Evolutionary conservation across 495 filamentous ascomycete species (phyloP).

Genomic region (Lasiosphaeris hirsuta): DNA sequence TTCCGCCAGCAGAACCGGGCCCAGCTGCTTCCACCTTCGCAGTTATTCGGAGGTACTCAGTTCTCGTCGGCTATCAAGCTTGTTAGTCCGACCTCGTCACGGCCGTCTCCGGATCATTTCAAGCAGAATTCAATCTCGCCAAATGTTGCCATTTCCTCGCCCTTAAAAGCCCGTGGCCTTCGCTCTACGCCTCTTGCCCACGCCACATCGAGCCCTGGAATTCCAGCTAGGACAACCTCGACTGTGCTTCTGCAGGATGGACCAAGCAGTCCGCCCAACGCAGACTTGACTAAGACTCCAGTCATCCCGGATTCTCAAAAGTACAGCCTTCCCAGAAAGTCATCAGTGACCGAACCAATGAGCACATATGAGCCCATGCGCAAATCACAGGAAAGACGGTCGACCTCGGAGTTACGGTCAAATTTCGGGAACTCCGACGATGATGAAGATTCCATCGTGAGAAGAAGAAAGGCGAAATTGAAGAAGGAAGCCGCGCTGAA

Average conservation of each 20-base stretch:
- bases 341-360: conserved; percentile 25
- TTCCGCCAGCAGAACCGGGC: conserved; percentile 33
- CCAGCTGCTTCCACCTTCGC: conserved; percentile 39
- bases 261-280: conserved; percentile 19
- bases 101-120: conserved; percentile 44
- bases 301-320: conserved; percentile 28
- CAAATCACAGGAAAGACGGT: conserved; percentile 34
- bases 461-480: conserved; percentile 21
- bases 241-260: conserved; percentile 2
- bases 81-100: conserved; percentile 47
- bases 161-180: conserved; percentile 41
- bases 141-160: conserved; percentile 39
- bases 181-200: conserved; percentile 31
- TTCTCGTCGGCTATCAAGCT: conserved; percentile 40
- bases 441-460: conserved; percentile 15
- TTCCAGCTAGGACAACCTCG: conserved; percentile 22
- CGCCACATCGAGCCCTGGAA: conserved; percentile 36
- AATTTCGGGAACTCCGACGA: conserved; percentile 24
- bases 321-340: conserved; percentile 9
- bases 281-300: conserved; percentile 12
- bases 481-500: conserved; percentile 36
- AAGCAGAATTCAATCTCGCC: conserved; percentile 35
- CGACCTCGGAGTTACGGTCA: conserved; percentile 10
- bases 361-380: conserved; percentile 32
- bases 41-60: conserved; percentile 45